Evolutionary conservation across 2,329 filamentous ascomycete species (phyloP).

Genomic region (Ilyonectria destructans): DNA sequence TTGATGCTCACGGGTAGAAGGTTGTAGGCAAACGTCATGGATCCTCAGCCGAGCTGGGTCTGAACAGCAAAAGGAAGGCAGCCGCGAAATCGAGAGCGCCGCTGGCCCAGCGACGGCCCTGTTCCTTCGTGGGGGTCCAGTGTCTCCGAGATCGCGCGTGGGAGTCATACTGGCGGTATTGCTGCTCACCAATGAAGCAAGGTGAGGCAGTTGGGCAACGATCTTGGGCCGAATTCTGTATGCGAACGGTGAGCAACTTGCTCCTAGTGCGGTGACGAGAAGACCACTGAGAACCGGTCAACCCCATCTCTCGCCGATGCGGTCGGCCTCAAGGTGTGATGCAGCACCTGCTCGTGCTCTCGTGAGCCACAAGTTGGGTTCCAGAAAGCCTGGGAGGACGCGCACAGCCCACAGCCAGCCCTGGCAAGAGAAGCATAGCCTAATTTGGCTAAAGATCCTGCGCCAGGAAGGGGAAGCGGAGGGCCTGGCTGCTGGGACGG

Average conservation of each 20-base stretch:
- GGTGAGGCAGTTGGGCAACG: constrained; percentile 42
- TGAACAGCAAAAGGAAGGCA: constrained; percentile 31
- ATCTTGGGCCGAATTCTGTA: constrained; percentile 39
- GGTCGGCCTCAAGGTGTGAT: constrained; percentile 43
- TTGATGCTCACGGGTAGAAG: constrained; percentile 30
- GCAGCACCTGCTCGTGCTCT: constrained; percentile 40
- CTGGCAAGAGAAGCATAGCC: constrained; percentile 36
- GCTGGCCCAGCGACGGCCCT: constrained; percentile 32
- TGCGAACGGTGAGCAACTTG: constrained; percentile 39
- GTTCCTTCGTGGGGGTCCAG: constrained; percentile 39
- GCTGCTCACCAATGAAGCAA: constrained; percentile 44
- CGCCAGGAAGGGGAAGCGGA: constrained; percentile 31
- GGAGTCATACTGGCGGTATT: constrained; percentile 50
- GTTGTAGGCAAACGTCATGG: constrained; percentile 29
- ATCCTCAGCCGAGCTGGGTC: constrained; percentile 30
- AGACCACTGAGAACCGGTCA: constrained; percentile 38
- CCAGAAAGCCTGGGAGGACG: constrained; percentile 41
- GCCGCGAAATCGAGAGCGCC: constrained; percentile 35
- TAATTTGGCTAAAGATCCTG: constrained; percentile 43
- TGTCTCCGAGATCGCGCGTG: constrained; percentile 35
- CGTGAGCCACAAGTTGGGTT: constrained; percentile 41
- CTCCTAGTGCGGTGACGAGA: constrained; percentile 41
- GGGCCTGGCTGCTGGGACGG: constrained; percentile 41
- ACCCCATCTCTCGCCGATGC: constrained; percentile 36
- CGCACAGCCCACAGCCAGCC: constrained; percentile 38